Base-by-base conservation (phyloP, 305 asterid species). In the Fraxinus nigra region DNA sequence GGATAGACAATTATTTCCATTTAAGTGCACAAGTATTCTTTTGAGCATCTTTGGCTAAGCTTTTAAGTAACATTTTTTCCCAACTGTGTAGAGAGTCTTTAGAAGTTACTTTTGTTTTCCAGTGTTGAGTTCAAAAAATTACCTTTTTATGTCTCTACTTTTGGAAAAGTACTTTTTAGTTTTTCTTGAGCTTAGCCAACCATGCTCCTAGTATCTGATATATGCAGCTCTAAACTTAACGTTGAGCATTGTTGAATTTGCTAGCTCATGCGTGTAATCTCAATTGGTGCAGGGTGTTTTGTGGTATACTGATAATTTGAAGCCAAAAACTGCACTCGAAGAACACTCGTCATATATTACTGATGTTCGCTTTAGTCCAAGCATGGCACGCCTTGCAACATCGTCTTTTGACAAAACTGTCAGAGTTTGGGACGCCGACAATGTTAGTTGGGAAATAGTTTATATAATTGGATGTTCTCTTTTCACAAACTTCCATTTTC, bases 281-380 rank as follows among this genome's bases (percentile, higher is more conserved):
- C 56, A 78, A 72, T 83, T 82, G 51, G 51, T 83, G 90, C 92
- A 95, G 99, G 99, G 95, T 34, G 91, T 97, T 84, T 78, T 95
- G 82, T 97, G 99, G 98, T 81, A 82, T 87, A 86, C 98, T 0
- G 98, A 95, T 79, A 86, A 89, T 83, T 85, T 95, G 87, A 94
- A 93, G 92, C 89, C 86, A 33, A 95, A 97, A 86, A 82, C 95
- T 35, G 87, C 94, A 63, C 98, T 93, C 6, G 98, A 97, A 88
- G 99, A 97, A 86, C 98, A 97, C 85, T 86, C 97, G 0, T 84
- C 89, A 2, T 89, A 86, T 24, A 92, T 97, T 77, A 97, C 97
- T n/a, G 98, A 97, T 87, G 93, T 95, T 82, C 98, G 97, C 75
- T 97, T 97, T 87, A 91, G 99, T 83, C 98, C 98, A 70, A 92